Evolutionary conservation across 108 stramenopile genomes (phyloP), one percentile per base, ranked within the genome.

Genomic region (Discostella stelligeroides): DNA sequence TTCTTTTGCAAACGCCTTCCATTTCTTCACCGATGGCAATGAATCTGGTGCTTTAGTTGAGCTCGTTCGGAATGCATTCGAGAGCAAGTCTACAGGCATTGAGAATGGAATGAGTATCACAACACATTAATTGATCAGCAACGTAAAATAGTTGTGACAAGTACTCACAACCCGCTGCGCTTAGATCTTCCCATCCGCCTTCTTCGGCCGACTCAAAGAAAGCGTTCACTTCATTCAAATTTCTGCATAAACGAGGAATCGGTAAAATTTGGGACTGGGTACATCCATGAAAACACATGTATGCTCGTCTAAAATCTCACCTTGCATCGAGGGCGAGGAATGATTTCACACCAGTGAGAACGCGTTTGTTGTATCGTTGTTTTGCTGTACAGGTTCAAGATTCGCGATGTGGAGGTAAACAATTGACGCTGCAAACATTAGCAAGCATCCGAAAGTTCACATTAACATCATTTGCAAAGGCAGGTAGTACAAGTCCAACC

Each of bases 281-380:
- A 23, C 12, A 18, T 49, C 0, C 23, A 23, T 49, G 48, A 15
- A 28, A 54, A 14, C 8, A 15, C 18, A 51, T 25, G 23, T 21
- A 51, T 49, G 8, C 8, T 49, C 48, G 8, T 9, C 50, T 2
- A 24, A 15, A 9, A 11, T 12, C 54, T 55, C 87, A 60, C 62
- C 46, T 48, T 75, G 68, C 64, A 53, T 70, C 77, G n/a, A 87
- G 74, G 10, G 76, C 65, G 21, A 89, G 60, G 65, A 94, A 87
- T 21, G 81, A 77, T 63, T 78, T 80, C 42, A 91, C 55, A 43
- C 88, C 85, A n/a, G 80, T 62, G 27, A 72, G 78, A 41, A 94
- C 92, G 7, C 92, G 87, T 53, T 91, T 82, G 73, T 94, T 91
- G 81, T 94, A 94, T 14, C 92, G 83, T 66, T 91, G 90, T 49